Evolutionary conservation across 345 rosid genomes (phyloP), one percentile per base, ranked within the genome.

Genomic region (Hibiscus trionum): DNA sequence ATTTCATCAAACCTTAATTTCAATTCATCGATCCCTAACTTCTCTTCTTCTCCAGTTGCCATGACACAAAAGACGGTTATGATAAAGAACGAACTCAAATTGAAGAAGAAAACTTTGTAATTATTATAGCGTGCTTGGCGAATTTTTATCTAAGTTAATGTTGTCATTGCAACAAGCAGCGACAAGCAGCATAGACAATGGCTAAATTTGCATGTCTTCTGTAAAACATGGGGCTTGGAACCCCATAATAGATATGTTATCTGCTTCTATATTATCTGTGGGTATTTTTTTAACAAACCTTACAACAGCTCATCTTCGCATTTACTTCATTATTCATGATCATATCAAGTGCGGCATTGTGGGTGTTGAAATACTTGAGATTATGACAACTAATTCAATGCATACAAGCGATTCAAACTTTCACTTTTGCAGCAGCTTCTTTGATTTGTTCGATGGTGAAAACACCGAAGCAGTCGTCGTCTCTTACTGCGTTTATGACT

Each of bases 371-470:
- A 58, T 58, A 58, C 61, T 58, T 19, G 27, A 58, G 4, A 37
- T 64, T 21, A 44, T 42, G 35, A 24, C 21, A 11, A 59, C 56
- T 58, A 15, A 24, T 71, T 44, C 17, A 7, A 16, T 16, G 15
- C 0, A 15, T 16, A 10, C 42, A 72, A 46, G 46, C 33, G 53
- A 39, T 46, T 83, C 76, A 88, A 0, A 60, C 88, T 78, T 75
- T 86, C 71, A 84, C 83, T 73, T 88, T 88, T 8, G 90, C 86
- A 9, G 97, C 96, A 11, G 91, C 96, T 84, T 91, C 92, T 82
- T 91, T 94, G 82, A 94, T 94, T 83, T 94, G 97, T 73, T 94
- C 95, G 2, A 94, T 91, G 15, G 96, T 90, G 88, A 91, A 88
- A 77, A 88, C 71, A 61, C 98, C 97, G 11, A 90, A 94, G 82